Percentiles rank a stretch among this genome's conserved stretches.
Evolutionary conservation across 139 green algal species (phyloP).

Genomic region (Micromonas pusilla): DNA sequence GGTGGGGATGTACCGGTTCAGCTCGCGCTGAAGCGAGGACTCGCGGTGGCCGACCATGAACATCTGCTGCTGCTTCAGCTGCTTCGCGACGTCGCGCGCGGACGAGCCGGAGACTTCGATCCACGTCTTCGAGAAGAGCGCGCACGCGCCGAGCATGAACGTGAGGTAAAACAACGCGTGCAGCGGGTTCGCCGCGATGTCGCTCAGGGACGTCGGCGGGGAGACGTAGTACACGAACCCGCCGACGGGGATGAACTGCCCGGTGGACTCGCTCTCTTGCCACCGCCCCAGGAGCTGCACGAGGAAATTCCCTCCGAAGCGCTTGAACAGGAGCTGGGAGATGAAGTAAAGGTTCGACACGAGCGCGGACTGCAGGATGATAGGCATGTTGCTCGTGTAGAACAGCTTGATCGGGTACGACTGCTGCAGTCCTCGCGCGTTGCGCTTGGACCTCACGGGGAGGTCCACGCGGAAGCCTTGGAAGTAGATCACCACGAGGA

Average conservation of each 20-base stretch:
- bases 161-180: constrained; percentile 94
- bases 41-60: constrained; percentile 72
- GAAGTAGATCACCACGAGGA: constrained; percentile 98
- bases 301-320: constrained; percentile 86
- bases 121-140: constrained; percentile 99
- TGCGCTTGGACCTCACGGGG: constrained; percentile 86
- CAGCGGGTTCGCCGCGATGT: constrained; percentile 85
- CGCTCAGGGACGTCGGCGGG: constrained; percentile 66
- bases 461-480: constrained; percentile 98
- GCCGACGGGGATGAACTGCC: constrained; percentile 77
- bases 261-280: constrained; percentile 60
- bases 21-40: constrained; percentile 75
- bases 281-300: constrained; percentile 81
- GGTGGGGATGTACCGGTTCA: constrained; percentile 92
- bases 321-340: constrained; percentile 97
- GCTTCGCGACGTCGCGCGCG: constrained; percentile 90
- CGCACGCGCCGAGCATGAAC: constrained; percentile 97
- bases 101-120: constrained; percentile 97
- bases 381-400: constrained; percentile 99
- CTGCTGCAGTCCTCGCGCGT: constrained; percentile 64
- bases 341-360: constrained; percentile 99
- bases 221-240: constrained; percentile 99
- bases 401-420: constrained; percentile 99
- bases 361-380: constrained; percentile 97
- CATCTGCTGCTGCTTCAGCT: constrained; percentile 77